Percentiles rank a stretch among this genome's conserved stretches.
Evolutionary conservation across 805 yeast genomes (phyloP).

Genomic region (Ogataea ganodermae): DNA sequence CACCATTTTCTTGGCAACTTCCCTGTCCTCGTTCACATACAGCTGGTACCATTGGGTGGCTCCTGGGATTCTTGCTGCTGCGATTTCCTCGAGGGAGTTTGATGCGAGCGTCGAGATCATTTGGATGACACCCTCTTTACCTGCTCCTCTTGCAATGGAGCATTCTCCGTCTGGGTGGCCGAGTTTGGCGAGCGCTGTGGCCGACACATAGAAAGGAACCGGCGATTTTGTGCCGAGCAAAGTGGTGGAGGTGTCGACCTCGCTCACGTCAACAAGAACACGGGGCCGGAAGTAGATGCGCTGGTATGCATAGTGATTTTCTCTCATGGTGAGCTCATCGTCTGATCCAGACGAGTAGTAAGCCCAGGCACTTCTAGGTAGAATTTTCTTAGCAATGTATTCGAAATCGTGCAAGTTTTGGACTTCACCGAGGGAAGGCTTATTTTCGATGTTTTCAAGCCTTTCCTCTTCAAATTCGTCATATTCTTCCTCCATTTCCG

Average conservation of each 20-base stretch:
- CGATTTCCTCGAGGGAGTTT: conserved; percentile 83
- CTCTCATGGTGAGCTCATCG: conserved; percentile 88
- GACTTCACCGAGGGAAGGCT: conserved; percentile 71
- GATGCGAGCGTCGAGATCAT: conserved; percentile 94
- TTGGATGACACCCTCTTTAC: conserved; percentile 68
- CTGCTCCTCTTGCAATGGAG: conserved; percentile 82
- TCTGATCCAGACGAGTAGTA: conserved; percentile 91
- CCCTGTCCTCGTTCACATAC: conserved; percentile 77
- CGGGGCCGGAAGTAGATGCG: conserved; percentile 85
- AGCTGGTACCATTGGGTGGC: conserved; percentile 90
- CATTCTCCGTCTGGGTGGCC: conserved; percentile 95
- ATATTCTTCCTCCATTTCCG: conserved; percentile 34
- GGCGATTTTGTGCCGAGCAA: conserved; percentile 71
- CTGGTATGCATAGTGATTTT: conserved; percentile 88
- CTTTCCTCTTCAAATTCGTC: conserved; percentile 47
- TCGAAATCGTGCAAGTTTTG: conserved; percentile 87
- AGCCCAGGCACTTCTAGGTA: conserved; percentile 85
- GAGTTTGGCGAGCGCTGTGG: conserved; percentile 88
- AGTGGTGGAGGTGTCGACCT: conserved; percentile 67
- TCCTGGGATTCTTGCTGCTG: conserved; percentile 60
- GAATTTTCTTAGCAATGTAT: conserved; percentile 74
- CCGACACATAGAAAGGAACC: conserved; percentile 86
- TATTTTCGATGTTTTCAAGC: conserved; percentile 43
- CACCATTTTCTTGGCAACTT: conserved; percentile 61
- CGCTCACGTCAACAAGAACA: conserved; percentile 76